Conservation (phyloP, 768 basidiomycete species). For the Dioszegia aurantiaca region DNA sequence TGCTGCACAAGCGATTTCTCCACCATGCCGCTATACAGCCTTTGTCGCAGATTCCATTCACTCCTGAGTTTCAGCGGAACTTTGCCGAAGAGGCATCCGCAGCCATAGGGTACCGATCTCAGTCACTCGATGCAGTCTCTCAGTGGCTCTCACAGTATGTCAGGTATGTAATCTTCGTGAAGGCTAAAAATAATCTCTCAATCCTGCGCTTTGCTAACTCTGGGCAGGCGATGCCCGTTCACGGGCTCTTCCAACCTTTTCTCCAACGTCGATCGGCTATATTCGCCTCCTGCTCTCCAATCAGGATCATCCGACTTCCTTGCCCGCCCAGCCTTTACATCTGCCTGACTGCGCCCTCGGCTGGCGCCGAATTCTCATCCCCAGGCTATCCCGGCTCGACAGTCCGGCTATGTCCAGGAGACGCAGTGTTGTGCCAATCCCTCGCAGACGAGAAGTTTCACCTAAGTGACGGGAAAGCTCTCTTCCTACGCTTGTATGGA, state of each 20-base stretch:
- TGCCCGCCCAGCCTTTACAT: background rate
- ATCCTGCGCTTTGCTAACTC: background rate
- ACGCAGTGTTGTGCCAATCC: constrained; percentile 1
- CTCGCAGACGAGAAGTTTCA: background rate
- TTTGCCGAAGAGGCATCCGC: background rate
- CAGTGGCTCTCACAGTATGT: background rate
- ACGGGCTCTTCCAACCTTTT: background rate
- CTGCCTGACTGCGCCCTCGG: background rate
- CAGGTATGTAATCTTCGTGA: background rate
- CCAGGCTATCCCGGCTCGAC: background rate
- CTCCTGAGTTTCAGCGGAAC: background rate
- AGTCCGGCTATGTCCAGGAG: background rate
- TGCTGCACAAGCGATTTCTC: no score
- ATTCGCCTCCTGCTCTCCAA: background rate
- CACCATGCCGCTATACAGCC: no score
- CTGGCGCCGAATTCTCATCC: background rate
- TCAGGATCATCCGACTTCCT: background rate
- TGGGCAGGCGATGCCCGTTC: background rate
- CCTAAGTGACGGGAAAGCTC: background rate
- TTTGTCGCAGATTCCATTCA: no score
- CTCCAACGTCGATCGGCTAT: background rate
- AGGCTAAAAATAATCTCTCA: background rate
- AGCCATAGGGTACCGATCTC: background rate
- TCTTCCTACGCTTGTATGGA: background rate
- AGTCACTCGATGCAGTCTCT: background rate